A percentile compares a stretch with the other conserved stretches of the same genome.
phyloP scores from a whole-genome alignment of 257 asterid species.

The Rhazya stricta region DNA sequence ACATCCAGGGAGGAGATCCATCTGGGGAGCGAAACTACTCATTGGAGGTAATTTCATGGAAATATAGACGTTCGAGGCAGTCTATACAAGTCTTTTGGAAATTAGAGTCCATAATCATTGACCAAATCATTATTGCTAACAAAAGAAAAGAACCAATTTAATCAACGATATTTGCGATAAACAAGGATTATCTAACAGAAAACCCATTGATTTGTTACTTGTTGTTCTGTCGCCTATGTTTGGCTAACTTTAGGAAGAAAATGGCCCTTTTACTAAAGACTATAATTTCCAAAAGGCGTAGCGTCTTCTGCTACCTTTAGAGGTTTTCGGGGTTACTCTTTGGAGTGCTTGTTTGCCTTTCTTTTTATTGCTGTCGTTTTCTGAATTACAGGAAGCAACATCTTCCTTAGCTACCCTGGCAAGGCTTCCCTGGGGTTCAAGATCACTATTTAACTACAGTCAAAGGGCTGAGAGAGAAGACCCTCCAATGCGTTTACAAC shows the following conservation, averaged over 20 bases:
- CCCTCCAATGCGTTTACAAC: slow-evolving; percentile 49
- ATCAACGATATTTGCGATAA: too few species aligned
- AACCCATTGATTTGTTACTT: neutral
- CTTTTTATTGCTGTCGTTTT: neutral
- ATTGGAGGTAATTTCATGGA: slow-evolving; percentile 46
- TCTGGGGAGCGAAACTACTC: slow-evolving; percentile 53
- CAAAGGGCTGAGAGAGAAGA: slow-evolving; percentile 26
- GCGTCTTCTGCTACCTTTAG: neutral
- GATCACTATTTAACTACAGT: slow-evolving; percentile 29
- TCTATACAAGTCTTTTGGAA: neutral
- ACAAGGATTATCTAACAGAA: neutral
- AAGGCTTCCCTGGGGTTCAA: slow-evolving; percentile 76
- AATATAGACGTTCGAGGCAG: neutral
- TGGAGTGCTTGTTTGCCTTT: neutral
- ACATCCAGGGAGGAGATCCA: slow-evolving; percentile 71
- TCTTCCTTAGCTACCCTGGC: slow-evolving; percentile 59
- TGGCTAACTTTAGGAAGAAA: neutral
- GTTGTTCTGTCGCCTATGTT: neutral
- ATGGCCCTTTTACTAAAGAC: neutral
- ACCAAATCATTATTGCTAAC: neutral
- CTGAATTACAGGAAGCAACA: slow-evolving; percentile 47
- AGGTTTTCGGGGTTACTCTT: neutral
- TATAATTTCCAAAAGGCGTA: neutral
- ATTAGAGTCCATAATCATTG: neutral
- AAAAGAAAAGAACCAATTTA: neutral